Base-by-base conservation (phyloP, 1,284 basidiomycete genomes). In the Rhodotorula glutinis region DNA sequence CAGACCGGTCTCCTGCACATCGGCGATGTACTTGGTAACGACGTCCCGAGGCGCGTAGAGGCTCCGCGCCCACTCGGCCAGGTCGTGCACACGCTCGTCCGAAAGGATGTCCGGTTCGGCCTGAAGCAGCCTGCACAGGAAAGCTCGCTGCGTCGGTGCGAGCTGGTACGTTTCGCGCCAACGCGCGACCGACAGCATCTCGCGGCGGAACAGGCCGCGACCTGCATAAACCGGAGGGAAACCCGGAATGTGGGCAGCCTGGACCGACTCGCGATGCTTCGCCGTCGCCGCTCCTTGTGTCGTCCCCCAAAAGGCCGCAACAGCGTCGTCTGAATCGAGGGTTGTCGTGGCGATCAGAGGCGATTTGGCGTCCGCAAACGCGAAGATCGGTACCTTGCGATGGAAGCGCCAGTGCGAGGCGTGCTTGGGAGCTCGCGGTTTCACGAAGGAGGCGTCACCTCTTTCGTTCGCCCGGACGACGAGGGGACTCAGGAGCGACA, bases 351-450 rank as follows among this genome's bases (percentile, higher is more conserved):
- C 25, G n/a, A 65, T n/a, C 60, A 71, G 69, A 17, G 25, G 41
- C 17, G 44, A 76, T 2, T 76, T 77, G 58, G 84, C 82, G 21
- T 81, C 74, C n/a, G 81, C 82, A 84, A 86, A 88, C 19, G 85
- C 76, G 75, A 84, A 81, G 23, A 89, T 69, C 0, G 87, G 83
- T 2, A 83, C 86, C 3, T 74, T 71, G 9, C 78, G 74, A 58
- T 82, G 82, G 76, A 89, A 85, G 41, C 81, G 80, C 87, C 87
- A 89, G 77, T 86, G 87, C 4, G 76, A 73, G 23, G 56, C 56
- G 4, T 86, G 85, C 2, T 85, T 82, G 33, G 78, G 23, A 8
- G 30, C 3, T 11, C 49, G 11, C 33, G 57, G 29, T 17, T 14
- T 4, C 57, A 57, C 33, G 38, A 17, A 30, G 55, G 23, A 8